A percentile compares a stretch with the other conserved stretches of the same genome.
These are phyloP conservation scores for Encephalitozoon hellem DNA, from an alignment of 371 early-diverging fungal genomes.

Conservation along the genomic window DNA sequence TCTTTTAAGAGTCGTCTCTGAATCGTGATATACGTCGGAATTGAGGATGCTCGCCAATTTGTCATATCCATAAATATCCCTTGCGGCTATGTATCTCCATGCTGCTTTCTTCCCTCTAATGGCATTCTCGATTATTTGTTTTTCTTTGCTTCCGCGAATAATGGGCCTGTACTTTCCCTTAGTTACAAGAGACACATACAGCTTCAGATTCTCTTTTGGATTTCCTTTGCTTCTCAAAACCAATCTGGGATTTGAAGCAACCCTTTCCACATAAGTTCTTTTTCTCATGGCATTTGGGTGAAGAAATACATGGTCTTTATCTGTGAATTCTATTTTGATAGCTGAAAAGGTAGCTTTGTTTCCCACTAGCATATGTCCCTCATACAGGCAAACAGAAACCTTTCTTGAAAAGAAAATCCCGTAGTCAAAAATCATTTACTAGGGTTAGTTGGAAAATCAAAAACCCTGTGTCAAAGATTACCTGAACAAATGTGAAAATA, in stretches of 20 bases:
- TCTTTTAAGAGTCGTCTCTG: neutral
- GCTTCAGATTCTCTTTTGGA: neutral
- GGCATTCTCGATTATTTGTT: neutral
- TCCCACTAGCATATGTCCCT: neutral
- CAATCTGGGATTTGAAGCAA: neutral
- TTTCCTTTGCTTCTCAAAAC: neutral
- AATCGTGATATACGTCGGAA: neutral
- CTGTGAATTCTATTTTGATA: neutral
- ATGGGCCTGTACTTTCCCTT: neutral
- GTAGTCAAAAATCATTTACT: slow-evolving; percentile 1
- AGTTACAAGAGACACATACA: slow-evolving; percentile 10
- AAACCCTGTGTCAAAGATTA: neutral
- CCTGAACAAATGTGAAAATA: slow-evolving; percentile 56
- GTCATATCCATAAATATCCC: slow-evolving; percentile 4
- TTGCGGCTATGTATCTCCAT: neutral
- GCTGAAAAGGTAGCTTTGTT: neutral
- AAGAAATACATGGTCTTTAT: neutral
- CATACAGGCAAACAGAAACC: neutral
- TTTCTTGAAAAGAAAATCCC: slow-evolving; percentile 5
- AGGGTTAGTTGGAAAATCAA: neutral
- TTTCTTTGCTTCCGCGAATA: neutral
- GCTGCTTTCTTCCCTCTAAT: neutral
- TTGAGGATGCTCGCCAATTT: neutral
- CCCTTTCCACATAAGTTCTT: neutral
- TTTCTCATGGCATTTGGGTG: neutral